Conservation (phyloP, 2,329 filamentous ascomycete genomes). For the Pyrenophora tritici-repentis region DNA sequence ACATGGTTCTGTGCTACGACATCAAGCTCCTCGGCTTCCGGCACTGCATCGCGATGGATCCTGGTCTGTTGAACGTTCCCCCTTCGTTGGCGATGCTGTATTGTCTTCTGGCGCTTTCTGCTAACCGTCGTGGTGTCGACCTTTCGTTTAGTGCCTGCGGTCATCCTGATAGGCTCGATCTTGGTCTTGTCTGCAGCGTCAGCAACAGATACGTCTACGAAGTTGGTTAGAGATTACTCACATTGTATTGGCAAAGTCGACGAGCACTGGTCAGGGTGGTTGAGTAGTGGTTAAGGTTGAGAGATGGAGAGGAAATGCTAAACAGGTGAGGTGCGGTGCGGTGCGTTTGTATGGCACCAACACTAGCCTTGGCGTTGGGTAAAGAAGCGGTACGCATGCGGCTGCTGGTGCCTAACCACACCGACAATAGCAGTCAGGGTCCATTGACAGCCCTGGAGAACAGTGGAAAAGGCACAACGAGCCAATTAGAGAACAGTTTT, state of each 20-base stretch:
- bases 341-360: not conserved
- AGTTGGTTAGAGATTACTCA: not conserved
- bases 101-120: conserved; percentile 13
- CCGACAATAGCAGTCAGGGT: not conserved
- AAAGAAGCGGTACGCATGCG: conserved; percentile 9
- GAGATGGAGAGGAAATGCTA: conserved; percentile 12
- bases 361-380: not conserved
- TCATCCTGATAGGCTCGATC: not conserved
- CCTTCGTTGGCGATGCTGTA: not conserved
- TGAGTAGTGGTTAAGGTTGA: not conserved
- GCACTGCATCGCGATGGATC: not conserved
- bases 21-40: not conserved
- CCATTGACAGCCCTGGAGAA: no score
- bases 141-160: conserved; percentile 7
- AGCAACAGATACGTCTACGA: not conserved
- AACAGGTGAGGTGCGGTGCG: conserved; percentile 12
- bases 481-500: no score
- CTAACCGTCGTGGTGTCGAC: not conserved
- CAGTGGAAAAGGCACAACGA: no score
- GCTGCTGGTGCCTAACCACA: conserved; percentile 8
- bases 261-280: not conserved
- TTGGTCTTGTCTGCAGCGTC: no score
- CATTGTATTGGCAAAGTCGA: not conserved
- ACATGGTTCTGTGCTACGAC: not conserved
- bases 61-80: not conserved